These are phyloP conservation scores for Aspergillus felis DNA, from an alignment of 2,329 filamentous ascomycete species.

Conservation along the genomic window DNA sequence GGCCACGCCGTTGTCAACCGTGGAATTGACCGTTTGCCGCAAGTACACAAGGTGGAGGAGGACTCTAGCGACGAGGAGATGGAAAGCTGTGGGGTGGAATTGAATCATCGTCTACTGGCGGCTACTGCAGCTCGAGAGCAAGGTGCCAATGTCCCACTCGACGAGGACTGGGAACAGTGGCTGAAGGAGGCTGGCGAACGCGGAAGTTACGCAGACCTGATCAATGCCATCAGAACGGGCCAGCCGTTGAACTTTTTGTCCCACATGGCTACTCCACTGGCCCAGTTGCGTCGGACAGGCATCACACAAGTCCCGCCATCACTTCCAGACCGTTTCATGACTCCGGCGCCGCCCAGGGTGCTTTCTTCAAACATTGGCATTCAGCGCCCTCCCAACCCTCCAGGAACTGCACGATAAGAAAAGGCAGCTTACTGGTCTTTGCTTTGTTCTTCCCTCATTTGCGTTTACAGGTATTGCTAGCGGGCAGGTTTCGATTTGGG, in stretches of 20 bases:
- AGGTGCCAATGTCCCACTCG: slow-evolving; percentile 43
- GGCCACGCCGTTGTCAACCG: slow-evolving; percentile 22
- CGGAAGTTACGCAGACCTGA: slow-evolving; percentile 41
- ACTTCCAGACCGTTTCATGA: slow-evolving; percentile 20
- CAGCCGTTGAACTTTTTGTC: slow-evolving; percentile 31
- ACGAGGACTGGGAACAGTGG: slow-evolving; percentile 55
- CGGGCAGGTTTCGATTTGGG: slow-evolving; percentile 2
- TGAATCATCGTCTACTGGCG: slow-evolving; percentile 51
- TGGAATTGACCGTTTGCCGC: slow-evolving; percentile 18
- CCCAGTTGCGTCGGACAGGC: slow-evolving; percentile 14
- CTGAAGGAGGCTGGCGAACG: slow-evolving; percentile 54
- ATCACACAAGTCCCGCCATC: slow-evolving; percentile 13
- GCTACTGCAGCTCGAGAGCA: slow-evolving; percentile 51
- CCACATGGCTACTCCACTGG: slow-evolving; percentile 19
- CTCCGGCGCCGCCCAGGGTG: slow-evolving; percentile 18
- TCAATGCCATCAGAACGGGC: slow-evolving; percentile 36
- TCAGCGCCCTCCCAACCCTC: slow-evolving; percentile 20
- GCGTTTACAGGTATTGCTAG: slow-evolving; percentile 8
- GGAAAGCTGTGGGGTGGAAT: slow-evolving; percentile 49
- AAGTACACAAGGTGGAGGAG: slow-evolving; percentile 32
- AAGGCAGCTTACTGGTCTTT: slow-evolving; percentile 11
- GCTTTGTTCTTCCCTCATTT: slow-evolving; percentile 6
- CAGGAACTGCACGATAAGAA: slow-evolving; percentile 25
- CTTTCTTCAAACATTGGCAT: slow-evolving; percentile 18
- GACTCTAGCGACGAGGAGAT: slow-evolving; percentile 45